Evolutionary conservation across 768 basidiomycete genomes (phyloP), one percentile per base, ranked within the genome.

Genomic region (Suillus plorans): DNA sequence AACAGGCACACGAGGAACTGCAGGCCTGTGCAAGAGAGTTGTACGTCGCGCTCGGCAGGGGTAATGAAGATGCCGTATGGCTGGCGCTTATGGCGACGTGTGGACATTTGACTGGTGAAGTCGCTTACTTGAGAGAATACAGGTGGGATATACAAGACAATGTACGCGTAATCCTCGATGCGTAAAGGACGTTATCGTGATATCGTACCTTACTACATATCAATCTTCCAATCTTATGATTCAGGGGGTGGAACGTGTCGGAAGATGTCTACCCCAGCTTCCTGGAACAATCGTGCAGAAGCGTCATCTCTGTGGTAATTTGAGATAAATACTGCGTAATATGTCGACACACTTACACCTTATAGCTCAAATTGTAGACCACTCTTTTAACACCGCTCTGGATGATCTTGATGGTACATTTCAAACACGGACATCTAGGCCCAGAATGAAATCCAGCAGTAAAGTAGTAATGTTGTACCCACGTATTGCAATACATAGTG

Each of bases 401-500:
- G 34, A 98, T 95, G 69, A 99, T 98, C 76, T 99, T 99, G 77
- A 98, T 89, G 0, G 96, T 94, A 73, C 97, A 99, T 68, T 86
- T 89, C n/a, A 99, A 81, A 74, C 97, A 99, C 0, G 97, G 97
- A 71, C 97, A 99, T n/a, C 96, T 99, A 72, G 20, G 49, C 44
- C 47, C 28, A 56, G 49, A 55, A 50, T 52, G 60, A 64, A 62
- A 61, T 36, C 49, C 61, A 37, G 10, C 50, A 37, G 1, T 57
- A 62, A 64, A 37, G 45, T 34, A 61, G 57, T 37, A 49, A 63
- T 50, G 58, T 39, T 41, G 39, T 53, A 76, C 92, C 68, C 65
- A 98, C 95, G 97, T 99, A 72, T 99, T 99, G 84, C 97, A 99
- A 74, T 99, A 99, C 16, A 99, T 74, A n/a, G 93, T 91, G 3